phyloP scores from a whole-genome alignment of 2,329 filamentous ascomycete genomes.

The Trichoderma atrobrunneum region DNA sequence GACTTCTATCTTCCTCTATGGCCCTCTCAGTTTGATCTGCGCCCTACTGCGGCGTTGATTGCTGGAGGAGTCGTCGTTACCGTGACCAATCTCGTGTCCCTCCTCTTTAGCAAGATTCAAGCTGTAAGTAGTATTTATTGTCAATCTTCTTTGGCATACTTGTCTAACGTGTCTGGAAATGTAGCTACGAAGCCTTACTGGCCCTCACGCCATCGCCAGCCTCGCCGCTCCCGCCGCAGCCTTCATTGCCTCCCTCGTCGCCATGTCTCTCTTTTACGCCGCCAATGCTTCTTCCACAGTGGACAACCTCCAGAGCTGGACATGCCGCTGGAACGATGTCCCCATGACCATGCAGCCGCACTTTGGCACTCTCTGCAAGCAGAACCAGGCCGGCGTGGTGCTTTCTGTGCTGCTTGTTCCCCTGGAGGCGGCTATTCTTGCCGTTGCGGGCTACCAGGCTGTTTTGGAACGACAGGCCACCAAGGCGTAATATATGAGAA shows the following conservation, averaged over 20 bases:
- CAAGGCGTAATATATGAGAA: conserved; percentile 26
- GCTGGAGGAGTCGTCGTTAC: conserved; percentile 50
- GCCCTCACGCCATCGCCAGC: conserved; percentile 23
- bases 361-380: conserved; percentile 55
- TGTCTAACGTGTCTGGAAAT: background rate
- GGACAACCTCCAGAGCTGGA: conserved; percentile 61
- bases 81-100: conserved; percentile 45
- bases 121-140: conserved; percentile 46
- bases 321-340: conserved; percentile 57
- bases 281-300: conserved; percentile 50
- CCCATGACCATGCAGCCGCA: conserved; percentile 51
- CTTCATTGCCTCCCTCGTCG: conserved; percentile 45
- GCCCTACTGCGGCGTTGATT: conserved; percentile 55
- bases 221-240: conserved; percentile 31
- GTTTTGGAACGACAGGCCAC: conserved; percentile 43
- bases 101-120: conserved; percentile 48
- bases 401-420: conserved; percentile 57
- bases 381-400: conserved; percentile 54
- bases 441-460: conserved; percentile 44
- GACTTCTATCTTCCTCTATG: conserved; percentile 54
- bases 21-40: conserved; percentile 56
- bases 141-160: background rate
- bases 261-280: conserved; percentile 56
- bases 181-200: conserved; percentile 25
- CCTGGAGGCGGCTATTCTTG: conserved; percentile 50